phyloP scores from a whole-genome alignment of 179 eudicot species.

The Beta corolliflora region DNA sequence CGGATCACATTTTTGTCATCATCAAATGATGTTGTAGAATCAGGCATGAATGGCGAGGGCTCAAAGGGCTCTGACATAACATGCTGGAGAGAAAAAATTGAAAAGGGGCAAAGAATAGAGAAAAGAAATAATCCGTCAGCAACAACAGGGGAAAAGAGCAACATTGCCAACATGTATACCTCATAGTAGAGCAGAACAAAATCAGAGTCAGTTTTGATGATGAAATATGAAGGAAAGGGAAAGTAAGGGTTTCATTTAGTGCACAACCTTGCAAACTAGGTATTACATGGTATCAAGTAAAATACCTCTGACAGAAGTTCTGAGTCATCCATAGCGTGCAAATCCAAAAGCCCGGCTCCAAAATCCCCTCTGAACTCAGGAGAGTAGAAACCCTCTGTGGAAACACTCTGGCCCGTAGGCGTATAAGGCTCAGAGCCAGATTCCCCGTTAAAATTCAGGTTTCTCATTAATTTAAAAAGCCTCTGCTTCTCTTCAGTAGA shows the following conservation, averaged over 20 bases:
- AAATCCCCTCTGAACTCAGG: constrained; percentile 95
- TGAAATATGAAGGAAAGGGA: neutral
- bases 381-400: constrained; percentile 70
- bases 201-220: neutral
- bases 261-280: neutral
- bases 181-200: neutral
- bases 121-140: neutral
- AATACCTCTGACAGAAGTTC: constrained; percentile 95
- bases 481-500: constrained; percentile 97
- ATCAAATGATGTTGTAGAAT: constrained; percentile 52
- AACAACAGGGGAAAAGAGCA: neutral
- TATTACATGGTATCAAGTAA: neutral
- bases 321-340: constrained; percentile 98
- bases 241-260: neutral
- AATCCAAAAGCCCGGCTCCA: constrained; percentile 98
- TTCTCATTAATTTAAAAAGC: constrained; percentile 89
- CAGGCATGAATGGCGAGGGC: constrained; percentile 85
- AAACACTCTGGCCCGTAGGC: constrained; percentile 72
- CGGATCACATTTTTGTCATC: constrained; percentile 46
- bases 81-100: constrained; percentile 53
- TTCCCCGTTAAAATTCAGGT: constrained; percentile 91
- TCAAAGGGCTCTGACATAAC: constrained; percentile 89
- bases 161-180: neutral
- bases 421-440: constrained; percentile 85
- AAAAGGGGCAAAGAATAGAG: neutral